Evolutionary conservation across 495 filamentous ascomycete genomes (phyloP).

Genomic region (Coniosporium apollinis): DNA sequence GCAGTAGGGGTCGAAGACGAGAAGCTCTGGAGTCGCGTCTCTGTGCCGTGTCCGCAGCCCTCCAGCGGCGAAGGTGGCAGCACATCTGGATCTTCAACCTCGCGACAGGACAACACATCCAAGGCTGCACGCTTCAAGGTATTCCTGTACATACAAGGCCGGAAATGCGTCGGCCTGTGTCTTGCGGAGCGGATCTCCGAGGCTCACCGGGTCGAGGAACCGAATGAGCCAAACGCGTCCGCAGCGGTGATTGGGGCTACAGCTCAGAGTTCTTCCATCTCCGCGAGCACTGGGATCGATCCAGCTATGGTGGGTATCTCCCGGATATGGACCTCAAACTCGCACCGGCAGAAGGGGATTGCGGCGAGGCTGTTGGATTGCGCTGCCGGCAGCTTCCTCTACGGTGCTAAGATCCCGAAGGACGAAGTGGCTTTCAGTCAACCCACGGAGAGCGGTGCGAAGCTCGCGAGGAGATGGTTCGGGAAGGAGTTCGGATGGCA

Average conservation of each 20-base stretch:
- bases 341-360: constrained; percentile 42
- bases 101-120: constrained; percentile 7
- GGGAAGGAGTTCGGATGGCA: constrained; percentile 24
- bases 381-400: constrained; percentile 45
- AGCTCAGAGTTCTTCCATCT: constrained; percentile 23
- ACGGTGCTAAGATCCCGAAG: constrained; percentile 48
- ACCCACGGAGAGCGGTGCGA: constrained; percentile 51
- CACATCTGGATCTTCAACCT: not conserved
- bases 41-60: not conserved
- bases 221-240: constrained; percentile 8
- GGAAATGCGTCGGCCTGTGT: constrained; percentile 49
- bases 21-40: constrained; percentile 39
- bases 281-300: constrained; percentile 18
- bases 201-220: constrained; percentile 33
- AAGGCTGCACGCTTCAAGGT: constrained; percentile 40
- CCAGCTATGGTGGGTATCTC: constrained; percentile 48
- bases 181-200: constrained; percentile 48
- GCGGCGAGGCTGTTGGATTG: constrained; percentile 45
- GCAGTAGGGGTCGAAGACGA: constrained; percentile 44
- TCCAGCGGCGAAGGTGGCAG: not conserved
- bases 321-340: constrained; percentile 55
- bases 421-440: constrained; percentile 54
- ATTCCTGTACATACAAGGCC: constrained; percentile 45
- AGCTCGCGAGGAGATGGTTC: constrained; percentile 48
- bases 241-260: constrained; percentile 1